These are phyloP conservation scores for Podospora appendiculata DNA, from an alignment of 495 filamentous ascomycete genomes.

Conservation along the genomic window DNA sequence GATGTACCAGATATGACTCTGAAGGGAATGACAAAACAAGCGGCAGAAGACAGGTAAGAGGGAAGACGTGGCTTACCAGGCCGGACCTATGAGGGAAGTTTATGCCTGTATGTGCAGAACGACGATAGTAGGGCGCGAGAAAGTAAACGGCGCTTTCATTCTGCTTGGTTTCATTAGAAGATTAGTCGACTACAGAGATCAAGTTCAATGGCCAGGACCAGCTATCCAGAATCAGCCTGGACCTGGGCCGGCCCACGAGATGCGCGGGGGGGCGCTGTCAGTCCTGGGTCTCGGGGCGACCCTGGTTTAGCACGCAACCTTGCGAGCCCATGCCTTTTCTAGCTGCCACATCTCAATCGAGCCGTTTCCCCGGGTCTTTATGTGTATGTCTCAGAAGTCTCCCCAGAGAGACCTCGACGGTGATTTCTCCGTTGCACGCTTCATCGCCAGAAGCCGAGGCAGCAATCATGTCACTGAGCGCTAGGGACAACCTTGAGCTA, in stretches of 20 bases:
- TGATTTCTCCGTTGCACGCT: background rate
- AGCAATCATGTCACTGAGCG: background rate
- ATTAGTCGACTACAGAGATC: slow-evolving; percentile 14
- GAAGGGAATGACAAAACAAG: slow-evolving; percentile 3
- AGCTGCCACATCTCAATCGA: slow-evolving; percentile 9
- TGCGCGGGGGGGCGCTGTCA: slow-evolving; percentile 12
- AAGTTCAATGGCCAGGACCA: slow-evolving; percentile 13
- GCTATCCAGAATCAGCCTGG: slow-evolving; percentile 16
- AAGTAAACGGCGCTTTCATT: slow-evolving; percentile 7
- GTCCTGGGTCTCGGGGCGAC: slow-evolving; percentile 7
- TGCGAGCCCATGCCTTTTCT: slow-evolving; percentile 1
- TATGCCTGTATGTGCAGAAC: background rate
- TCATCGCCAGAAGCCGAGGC: background rate
- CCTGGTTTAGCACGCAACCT: slow-evolving; percentile 10
- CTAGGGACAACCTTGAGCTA: background rate
- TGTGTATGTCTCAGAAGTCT: slow-evolving; percentile 2
- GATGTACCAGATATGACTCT: too few relatives aligned
- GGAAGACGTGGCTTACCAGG: background rate
- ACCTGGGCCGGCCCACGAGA: slow-evolving; percentile 14
- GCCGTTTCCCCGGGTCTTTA: slow-evolving; percentile 3
- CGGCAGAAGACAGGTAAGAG: slow-evolving; percentile 9
- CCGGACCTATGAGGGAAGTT: slow-evolving; percentile 3
- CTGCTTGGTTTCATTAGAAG: slow-evolving; percentile 20
- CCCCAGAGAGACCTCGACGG: background rate
- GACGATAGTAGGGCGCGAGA: slow-evolving; percentile 3